A percentile compares a stretch with the other conserved stretches of the same genome.
Evolutionary conservation across 2,329 filamentous ascomycete species (phyloP).

Genomic region (Nothophoma quercina): DNA sequence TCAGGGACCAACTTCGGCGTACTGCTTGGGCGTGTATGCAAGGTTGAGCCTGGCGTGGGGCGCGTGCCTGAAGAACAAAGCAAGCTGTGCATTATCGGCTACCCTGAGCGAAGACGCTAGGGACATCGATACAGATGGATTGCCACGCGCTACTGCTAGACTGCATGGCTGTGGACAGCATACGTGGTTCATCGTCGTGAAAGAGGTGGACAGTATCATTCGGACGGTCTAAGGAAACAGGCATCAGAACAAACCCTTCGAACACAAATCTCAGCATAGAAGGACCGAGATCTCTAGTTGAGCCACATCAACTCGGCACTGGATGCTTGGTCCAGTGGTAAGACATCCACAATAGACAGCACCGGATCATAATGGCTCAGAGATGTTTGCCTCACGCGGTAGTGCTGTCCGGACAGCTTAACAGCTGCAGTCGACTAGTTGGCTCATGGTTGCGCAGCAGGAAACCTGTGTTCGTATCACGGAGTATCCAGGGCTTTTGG

Average conservation of each 20-base stretch:
- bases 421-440: not conserved
- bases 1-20: slow-evolving; percentile 20
- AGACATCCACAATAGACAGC: not conserved
- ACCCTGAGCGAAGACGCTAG: slow-evolving; percentile 25
- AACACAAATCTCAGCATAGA: too few relatives aligned
- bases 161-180: slow-evolving; percentile 25
- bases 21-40: slow-evolving; percentile 28
- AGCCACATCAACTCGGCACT: not conserved
- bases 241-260: too few relatives aligned
- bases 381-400: not conserved
- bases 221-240: too few relatives aligned
- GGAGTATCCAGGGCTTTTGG: not conserved
- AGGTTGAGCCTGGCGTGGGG: slow-evolving; percentile 32
- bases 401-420: not conserved
- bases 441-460: not conserved
- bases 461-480: not conserved
- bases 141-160: slow-evolving; percentile 25
- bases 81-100: slow-evolving; percentile 20
- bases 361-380: not conserved
- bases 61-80: slow-evolving; percentile 34
- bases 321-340: not conserved
- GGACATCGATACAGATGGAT: slow-evolving; percentile 14
- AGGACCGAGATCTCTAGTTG: too few relatives aligned
- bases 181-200: slow-evolving; percentile 22
- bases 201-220: slow-evolving; percentile 1